Conservation (phyloP, 768 basidiomycete genomes). For the Hemileccinum rubropunctum region DNA sequence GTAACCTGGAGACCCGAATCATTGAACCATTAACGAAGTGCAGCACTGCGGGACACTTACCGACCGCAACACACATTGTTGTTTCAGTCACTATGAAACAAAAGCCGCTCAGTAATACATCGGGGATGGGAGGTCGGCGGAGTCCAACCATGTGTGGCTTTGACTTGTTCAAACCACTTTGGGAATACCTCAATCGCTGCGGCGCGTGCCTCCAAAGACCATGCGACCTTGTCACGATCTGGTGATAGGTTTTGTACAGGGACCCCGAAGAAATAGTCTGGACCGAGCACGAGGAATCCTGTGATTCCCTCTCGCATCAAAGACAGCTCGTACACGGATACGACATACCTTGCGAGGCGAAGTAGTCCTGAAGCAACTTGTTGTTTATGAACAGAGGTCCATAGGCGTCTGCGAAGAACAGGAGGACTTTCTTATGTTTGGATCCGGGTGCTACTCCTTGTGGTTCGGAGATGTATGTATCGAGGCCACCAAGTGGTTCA, state of each 20-base stretch:
- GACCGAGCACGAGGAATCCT: conserved; percentile 58
- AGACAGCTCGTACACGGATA: background rate
- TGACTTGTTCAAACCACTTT: conserved; percentile 49
- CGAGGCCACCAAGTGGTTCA: conserved; percentile 43
- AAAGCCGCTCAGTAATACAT: background rate
- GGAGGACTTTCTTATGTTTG: conserved; percentile 44
- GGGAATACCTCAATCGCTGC: conserved; percentile 41
- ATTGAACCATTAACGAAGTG: background rate
- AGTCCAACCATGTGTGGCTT: conserved; percentile 41
- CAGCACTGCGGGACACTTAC: conserved; percentile 21
- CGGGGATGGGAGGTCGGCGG: background rate
- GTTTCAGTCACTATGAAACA: conserved; percentile 20
- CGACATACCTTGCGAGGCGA: conserved; percentile 49
- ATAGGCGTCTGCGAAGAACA: conserved; percentile 57
- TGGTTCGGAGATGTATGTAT: conserved; percentile 56
- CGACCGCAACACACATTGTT: conserved; percentile 41
- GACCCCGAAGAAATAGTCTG: conserved; percentile 62
- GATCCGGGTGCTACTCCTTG: conserved; percentile 6
- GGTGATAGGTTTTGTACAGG: conserved; percentile 39
- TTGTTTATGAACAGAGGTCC: conserved; percentile 57
- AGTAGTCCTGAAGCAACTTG: conserved; percentile 58
- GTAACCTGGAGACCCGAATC: conserved; percentile 38
- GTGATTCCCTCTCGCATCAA: background rate
- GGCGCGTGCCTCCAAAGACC: conserved; percentile 38
- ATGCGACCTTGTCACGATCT: conserved; percentile 35